Base-by-base conservation (phyloP, 306 rosid species). In the Castanopsis chinensis region DNA sequence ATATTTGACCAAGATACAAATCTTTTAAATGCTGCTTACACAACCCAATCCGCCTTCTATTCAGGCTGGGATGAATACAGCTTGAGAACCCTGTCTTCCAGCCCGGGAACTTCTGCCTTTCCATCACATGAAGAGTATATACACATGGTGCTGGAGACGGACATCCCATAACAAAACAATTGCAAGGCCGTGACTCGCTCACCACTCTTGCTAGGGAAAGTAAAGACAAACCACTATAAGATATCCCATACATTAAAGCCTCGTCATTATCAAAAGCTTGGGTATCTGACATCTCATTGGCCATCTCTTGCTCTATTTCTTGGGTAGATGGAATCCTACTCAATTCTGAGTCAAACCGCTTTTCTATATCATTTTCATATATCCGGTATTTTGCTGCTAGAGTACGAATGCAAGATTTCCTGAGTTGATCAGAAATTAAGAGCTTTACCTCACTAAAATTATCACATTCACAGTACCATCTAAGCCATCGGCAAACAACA, bases 41-140 rank as follows among this genome's bases (percentile, higher is more conserved):
- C 81, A 94, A 76, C 41, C 97, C 98, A 11, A 91, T 19, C 78
- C 93, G 84, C 45, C 94, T 77, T 78, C 88, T 84, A 81, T 92
- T 89, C 87, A 94, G 86, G 89, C 97, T 91, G 57, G 97, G 97
- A 85, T 94, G 98, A 61, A 94, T 94, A 76, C 91, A 92, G 61
- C 88, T 82, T 55, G 97, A 82, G 89, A 94, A 94, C 56, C 98
- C 98, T 28, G 98, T 91, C 81, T 87, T 92, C 98, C 97, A 92
- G 76, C 97, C 92, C 11, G 97, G 97, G 85, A 91, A 89, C 68
- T 86, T 94, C 85, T 94, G 98, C 80, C 90, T 91, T 87, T 90
- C 98, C 98, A 94, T 94, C 52, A 94, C 92, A 71, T 92, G 94
- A 80, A 94, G 93, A 69, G 84, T 88, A 79, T 94, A 92, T 37